Evolutionary conservation across 23 red algal genomes (phyloP), one percentile per base, ranked within the genome.

Genomic region (Cyanidioschyzon merolae): DNA sequence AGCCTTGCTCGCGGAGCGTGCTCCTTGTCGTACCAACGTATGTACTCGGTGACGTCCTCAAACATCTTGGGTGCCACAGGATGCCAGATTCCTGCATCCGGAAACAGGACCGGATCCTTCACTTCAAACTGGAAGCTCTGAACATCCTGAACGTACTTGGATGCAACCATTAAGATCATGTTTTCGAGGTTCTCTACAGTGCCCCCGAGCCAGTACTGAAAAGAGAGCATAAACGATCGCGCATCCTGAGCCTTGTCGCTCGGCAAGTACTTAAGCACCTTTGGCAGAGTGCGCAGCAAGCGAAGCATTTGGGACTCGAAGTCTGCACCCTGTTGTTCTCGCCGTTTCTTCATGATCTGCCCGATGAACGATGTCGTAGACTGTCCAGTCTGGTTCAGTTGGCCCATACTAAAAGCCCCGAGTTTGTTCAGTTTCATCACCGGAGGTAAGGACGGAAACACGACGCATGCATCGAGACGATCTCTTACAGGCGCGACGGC

Each of bases 371-470:
- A 89, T 15, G 37, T 79, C 1, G 75, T 80, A 67, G 74, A 82
- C 30, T 88, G 80, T 18, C 92, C 92, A 54, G 45, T 54, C 45
- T 54, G 45, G 45, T 54, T 54, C 15, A 98, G 77, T 38, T 92
- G 87, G n/a, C 77, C 74, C 89, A 98, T 89, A 40, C 67, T 58
- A 58, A 98, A 98, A 37, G 85, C 76, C 24, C 94, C 94, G 16
- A 98, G 89, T 84, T 98, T 98, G 94, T 98, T 98, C 35, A 98
- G 85, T 39, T 88, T 75, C 94, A 98, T 98, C 37, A 98, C 94
- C 68, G 90, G 88, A 18, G 94, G 94, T 88, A 98, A 89, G 31
- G 94, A 98, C 18, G 94, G 94, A 68, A 98, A 98, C 58, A 98
- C 79, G 58, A 98, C 82, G 83, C 94, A 98, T 37, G 94, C 94